Base-by-base conservation (phyloP, 805 yeast species). In the Candida ipomoeae region DNA sequence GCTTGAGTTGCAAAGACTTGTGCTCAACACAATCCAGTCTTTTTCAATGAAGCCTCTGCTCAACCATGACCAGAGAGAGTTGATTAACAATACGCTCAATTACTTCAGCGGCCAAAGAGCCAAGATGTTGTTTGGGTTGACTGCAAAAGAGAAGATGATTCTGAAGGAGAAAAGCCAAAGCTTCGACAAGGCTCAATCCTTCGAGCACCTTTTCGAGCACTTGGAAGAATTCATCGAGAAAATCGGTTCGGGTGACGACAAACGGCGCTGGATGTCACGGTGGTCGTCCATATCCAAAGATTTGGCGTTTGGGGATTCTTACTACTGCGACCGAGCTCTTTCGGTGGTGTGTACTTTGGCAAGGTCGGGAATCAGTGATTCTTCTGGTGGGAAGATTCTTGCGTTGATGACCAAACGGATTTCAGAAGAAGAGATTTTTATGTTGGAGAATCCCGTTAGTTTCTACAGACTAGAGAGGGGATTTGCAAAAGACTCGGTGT, bases 311-410 rank as follows among this genome's bases (percentile, higher is more conserved):
- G 66, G 72, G 3, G 73, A 75, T 23, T 80, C 88, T 0, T 77
- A 83, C 35, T 73, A 87, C 45, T 87, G 86, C 57, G 79, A 81
- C 5, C 73, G 92, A 48, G 87, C 90, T 0, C 69, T 84, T 54
- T 69, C 87, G 54, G 78, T 87, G 5, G 73, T 87, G 15, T 94
- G 96, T 37, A 80, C 85, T 35, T 64, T 89, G 40, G 77, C 88
- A 0, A 80, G 79, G 53, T 67, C 73, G 11, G 89, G 89, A 26
- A 78, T 85, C 23, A 80, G 81, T 45, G 87, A 84, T 57, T 70
- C 73, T 71, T 56, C 79, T 0, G 71, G 70, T 1, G 66, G 71
- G 5, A 60, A 66, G 35, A 56, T 67, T 8, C 55, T 68, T 50
- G 63, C 63, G 48, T 36, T 68, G 46, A 58, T 66, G 55, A 55